These are phyloP conservation scores for Colletotrichum sp. DNA, from an alignment of 2,329 filamentous ascomycete genomes.

Conservation along the genomic window DNA sequence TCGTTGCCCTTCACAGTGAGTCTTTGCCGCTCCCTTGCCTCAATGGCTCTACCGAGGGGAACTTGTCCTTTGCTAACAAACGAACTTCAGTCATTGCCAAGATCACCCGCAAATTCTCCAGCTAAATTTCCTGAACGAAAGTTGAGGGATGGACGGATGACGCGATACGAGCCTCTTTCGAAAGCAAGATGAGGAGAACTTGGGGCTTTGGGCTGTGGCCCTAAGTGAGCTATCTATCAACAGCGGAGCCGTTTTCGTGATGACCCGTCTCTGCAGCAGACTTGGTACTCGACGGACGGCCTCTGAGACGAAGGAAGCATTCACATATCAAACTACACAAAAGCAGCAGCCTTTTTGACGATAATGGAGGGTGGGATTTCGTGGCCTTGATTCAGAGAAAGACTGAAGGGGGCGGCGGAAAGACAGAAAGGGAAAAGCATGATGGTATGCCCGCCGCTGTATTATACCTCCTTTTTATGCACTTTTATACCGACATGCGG, in stretches of 20 bases:
- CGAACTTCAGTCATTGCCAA: slow-evolving; percentile 84
- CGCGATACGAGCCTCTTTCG: background rate
- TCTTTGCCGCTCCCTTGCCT: slow-evolving; percentile 23
- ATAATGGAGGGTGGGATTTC: slow-evolving; percentile 18
- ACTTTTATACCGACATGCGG: background rate
- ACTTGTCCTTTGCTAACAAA: slow-evolving; percentile 6
- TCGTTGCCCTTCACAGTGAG: slow-evolving; percentile 96
- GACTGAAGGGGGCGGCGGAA: background rate
- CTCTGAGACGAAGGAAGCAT: background rate
- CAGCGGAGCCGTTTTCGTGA: background rate
- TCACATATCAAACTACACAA: background rate
- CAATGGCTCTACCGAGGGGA: background rate
- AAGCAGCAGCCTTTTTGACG: slow-evolving; percentile 10
- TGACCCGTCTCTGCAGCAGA: background rate
- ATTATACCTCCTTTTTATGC: slow-evolving; percentile 18
- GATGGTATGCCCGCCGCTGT: slow-evolving; percentile 18
- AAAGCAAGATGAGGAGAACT: background rate
- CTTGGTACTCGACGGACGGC: background rate
- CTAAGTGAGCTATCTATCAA: background rate
- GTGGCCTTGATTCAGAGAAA: background rate
- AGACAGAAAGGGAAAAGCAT: background rate
- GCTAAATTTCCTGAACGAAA: slow-evolving; percentile 42
- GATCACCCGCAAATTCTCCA: slow-evolving; percentile 86
- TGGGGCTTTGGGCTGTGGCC: background rate
- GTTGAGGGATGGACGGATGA: background rate